Percentiles rank a stretch among this genome's conserved stretches.
Conservation (phyloP, 2,329 filamentous ascomycete species). For the Fusarium agapanthi region DNA sequence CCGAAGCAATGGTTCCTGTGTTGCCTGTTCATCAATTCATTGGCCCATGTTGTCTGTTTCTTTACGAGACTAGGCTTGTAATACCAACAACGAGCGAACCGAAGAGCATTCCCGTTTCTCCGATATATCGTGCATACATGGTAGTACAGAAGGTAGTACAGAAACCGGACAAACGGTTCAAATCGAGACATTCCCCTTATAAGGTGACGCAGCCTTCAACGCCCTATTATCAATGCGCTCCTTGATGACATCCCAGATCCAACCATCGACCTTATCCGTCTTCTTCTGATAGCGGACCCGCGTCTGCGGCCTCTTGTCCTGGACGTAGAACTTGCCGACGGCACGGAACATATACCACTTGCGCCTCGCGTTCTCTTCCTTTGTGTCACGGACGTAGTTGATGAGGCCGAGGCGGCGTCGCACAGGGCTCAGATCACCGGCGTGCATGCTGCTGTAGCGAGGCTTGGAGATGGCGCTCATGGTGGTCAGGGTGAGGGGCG, state of each 20-base stretch:
- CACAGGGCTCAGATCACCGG: conserved; percentile 48
- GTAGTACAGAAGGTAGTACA: background rate
- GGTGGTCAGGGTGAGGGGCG: conserved; percentile 61
- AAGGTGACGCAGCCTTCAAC: conserved; percentile 8
- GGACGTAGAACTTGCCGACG: conserved; percentile 51
- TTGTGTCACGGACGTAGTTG: conserved; percentile 52
- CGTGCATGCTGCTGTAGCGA: conserved; percentile 55
- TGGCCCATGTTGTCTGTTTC: background rate
- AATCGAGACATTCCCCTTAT: background rate
- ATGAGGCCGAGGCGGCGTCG: conserved; percentile 50
- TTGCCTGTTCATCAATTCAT: background rate
- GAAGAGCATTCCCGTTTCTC: background rate
- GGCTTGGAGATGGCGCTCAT: conserved; percentile 66
- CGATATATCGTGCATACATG: background rate
- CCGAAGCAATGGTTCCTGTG: background rate
- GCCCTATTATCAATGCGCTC: conserved; percentile 44
- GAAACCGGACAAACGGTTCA: background rate
- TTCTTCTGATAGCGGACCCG: conserved; percentile 41
- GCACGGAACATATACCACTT: conserved; percentile 54
- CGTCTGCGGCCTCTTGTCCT: conserved; percentile 37
- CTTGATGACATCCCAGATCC: conserved; percentile 54
- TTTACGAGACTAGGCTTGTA: background rate
- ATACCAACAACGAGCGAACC: background rate
- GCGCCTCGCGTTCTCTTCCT: conserved; percentile 46
- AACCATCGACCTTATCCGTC: conserved; percentile 47